Conservation (phyloP, 2,329 filamentous ascomycete species). For the Trichoderma guizhouense region DNA sequence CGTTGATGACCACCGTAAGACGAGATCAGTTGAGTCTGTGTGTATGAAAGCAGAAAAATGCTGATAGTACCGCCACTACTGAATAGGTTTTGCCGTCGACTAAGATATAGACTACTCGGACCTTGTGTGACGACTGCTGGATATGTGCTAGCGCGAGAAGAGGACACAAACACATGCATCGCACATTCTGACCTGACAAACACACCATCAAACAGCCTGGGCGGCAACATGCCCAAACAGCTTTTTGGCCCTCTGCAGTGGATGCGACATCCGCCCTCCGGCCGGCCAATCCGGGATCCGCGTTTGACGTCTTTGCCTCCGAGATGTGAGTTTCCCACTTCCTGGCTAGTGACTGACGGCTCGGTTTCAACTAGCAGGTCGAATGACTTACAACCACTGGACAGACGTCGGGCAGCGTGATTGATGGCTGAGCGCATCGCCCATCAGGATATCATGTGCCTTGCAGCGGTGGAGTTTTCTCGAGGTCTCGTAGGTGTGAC, state of each 20-base stretch:
- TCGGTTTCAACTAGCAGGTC: background rate
- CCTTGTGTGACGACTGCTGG: background rate
- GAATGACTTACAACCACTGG: conserved; percentile 12
- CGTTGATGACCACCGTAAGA: conserved; percentile 4
- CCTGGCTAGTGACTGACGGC: conserved; percentile 7
- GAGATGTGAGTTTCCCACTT: background rate
- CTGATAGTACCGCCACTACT: background rate
- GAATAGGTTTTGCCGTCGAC: background rate
- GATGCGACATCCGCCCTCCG: background rate
- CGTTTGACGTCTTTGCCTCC: background rate
- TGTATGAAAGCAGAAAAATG: background rate
- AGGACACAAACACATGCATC: background rate
- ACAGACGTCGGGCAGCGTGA: background rate
- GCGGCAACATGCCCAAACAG: conserved; percentile 13
- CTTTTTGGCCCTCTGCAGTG: background rate
- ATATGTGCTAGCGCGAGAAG: background rate
- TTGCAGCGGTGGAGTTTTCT: conserved; percentile 21
- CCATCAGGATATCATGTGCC: conserved; percentile 21
- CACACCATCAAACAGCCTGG: conserved; percentile 14
- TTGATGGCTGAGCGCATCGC: conserved; percentile 10
- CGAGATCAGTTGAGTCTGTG: background rate
- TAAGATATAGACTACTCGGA: background rate
- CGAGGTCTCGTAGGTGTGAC: conserved; percentile 17
- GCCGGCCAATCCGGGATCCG: background rate
- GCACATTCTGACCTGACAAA: conserved; percentile 8